Percentiles rank a stretch among this genome's conserved stretches.
Conservation (phyloP, 345 rosid genomes). For the Melastoma malabathricum region DNA sequence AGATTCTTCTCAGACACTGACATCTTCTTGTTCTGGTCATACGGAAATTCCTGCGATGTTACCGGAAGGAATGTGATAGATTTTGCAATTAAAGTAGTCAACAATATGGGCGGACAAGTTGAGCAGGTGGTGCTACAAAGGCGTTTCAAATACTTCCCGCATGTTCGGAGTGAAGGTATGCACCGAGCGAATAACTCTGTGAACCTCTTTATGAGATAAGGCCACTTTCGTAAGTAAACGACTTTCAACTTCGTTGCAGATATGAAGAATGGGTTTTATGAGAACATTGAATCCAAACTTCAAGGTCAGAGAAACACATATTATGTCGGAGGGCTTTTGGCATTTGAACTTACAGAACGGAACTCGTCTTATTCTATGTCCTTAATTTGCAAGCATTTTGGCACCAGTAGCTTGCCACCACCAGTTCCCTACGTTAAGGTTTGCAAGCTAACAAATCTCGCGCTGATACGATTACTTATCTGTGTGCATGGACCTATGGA, state of each 20-base stretch:
- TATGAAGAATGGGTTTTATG: slow-evolving; percentile 53
- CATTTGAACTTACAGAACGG: slow-evolving; percentile 63
- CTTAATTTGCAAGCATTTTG: slow-evolving; percentile 48
- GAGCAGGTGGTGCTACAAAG: slow-evolving; percentile 38
- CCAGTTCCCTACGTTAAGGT: slow-evolving; percentile 45
- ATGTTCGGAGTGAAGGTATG: slow-evolving; percentile 48
- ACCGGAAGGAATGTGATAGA: slow-evolving; percentile 29
- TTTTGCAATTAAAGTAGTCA: slow-evolving; percentile 24
- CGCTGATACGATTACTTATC: too few relatives aligned
- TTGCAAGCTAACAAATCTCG: slow-evolving; percentile 2
- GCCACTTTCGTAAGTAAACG: too few relatives aligned
- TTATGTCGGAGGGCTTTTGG: slow-evolving; percentile 56
- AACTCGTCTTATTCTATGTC: slow-evolving; percentile 58
- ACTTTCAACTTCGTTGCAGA: slow-evolving; percentile 19
- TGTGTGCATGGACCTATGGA: too few relatives aligned
- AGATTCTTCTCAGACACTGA: slow-evolving; percentile 45
- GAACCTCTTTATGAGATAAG: too few relatives aligned
- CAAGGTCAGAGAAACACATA: slow-evolving; percentile 46
- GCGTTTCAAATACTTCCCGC: slow-evolving; percentile 55
- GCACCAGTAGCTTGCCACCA: slow-evolving; percentile 22
- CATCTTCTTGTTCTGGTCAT: slow-evolving; percentile 63
- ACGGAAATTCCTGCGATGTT: slow-evolving; percentile 32
- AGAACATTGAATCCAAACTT: slow-evolving; percentile 39
- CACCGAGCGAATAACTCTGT: neutral
- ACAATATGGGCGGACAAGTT: slow-evolving; percentile 34